These are phyloP conservation scores for Pleurotus tuoliensis DNA, from an alignment of 768 basidiomycete species.

Conservation along the genomic window DNA sequence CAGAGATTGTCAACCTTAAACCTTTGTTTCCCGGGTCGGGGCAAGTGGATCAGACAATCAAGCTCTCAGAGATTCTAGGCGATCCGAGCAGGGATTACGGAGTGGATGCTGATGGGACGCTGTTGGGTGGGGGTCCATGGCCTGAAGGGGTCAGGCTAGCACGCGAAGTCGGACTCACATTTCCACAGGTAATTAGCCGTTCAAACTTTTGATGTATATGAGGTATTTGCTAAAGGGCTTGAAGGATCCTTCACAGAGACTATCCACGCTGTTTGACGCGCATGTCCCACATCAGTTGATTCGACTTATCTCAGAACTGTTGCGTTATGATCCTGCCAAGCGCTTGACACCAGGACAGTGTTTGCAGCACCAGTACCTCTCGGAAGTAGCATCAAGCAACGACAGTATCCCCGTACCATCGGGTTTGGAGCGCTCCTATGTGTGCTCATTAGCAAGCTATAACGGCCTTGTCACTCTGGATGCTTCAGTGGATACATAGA, in stretches of 20 bases:
- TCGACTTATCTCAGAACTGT: constrained; percentile 87
- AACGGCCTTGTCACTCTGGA: too few species aligned
- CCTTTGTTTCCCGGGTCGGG: constrained; percentile 95
- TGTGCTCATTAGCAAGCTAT: too few species aligned
- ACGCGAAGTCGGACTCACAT: constrained; percentile 77
- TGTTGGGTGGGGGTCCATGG: constrained; percentile 89
- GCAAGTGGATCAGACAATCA: constrained; percentile 87
- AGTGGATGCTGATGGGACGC: constrained; percentile 59
- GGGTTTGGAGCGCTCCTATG: too few species aligned
- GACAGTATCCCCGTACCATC: too few species aligned
- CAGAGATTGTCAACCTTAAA: constrained; percentile 90
- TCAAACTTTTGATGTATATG: background rate
- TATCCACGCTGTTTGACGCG: constrained; percentile 73
- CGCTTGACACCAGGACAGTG: constrained; percentile 87
- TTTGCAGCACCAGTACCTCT: constrained; percentile 83
- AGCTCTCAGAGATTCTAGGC: constrained; percentile 88
- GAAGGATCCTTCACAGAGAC: constrained; percentile 64
- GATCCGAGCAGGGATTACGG: constrained; percentile 88
- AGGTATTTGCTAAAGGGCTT: too few species aligned
- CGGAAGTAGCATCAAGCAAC: too few species aligned
- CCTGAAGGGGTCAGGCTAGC: constrained; percentile 82
- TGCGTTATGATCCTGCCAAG: constrained; percentile 86
- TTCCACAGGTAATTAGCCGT: constrained; percentile 74
- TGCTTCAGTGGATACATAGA: too few species aligned
- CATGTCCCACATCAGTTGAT: constrained; percentile 76